Percentiles rank a stretch among this genome's conserved stretches.
These are phyloP conservation scores for Neoboletus brunneissimus DNA, from an alignment of 768 basidiomycete genomes.

Conservation along the genomic window DNA sequence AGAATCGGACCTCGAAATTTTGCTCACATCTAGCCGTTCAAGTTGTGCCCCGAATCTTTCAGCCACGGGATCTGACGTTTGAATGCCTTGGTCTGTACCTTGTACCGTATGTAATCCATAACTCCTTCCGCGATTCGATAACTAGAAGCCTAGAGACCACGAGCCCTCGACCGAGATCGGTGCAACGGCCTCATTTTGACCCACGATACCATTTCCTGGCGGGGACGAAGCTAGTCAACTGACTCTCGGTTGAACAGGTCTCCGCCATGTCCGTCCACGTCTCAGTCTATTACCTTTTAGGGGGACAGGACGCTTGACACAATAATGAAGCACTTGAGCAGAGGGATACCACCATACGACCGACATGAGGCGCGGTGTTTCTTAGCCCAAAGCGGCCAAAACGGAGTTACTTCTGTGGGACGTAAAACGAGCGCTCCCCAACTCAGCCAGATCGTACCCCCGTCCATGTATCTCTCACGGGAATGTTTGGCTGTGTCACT, in stretches of 20 bases:
- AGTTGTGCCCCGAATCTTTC: not conserved
- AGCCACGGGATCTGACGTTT: not conserved
- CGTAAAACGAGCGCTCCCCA: not conserved
- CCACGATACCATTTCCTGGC: not conserved
- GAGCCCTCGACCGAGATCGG: not conserved
- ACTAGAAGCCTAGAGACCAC: not conserved
- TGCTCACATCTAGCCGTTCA: not conserved
- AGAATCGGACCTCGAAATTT: not conserved
- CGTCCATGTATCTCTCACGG: not conserved
- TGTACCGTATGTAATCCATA: not conserved
- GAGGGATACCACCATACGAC: not conserved
- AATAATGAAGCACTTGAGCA: not conserved
- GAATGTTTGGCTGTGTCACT: not conserved
- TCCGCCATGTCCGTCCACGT: not conserved
- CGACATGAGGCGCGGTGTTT: constrained; percentile 2
- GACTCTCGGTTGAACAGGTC: not conserved
- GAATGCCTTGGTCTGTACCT: not conserved
- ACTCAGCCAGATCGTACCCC: not conserved
- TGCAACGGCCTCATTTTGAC: not conserved
- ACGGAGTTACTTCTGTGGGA: not conserved
- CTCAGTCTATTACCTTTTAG: constrained; percentile 1
- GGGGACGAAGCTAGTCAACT: not conserved
- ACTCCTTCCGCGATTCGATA: not conserved
- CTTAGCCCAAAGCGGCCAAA: not conserved
- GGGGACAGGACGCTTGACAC: not conserved